Base-by-base conservation (phyloP, 2,329 filamentous ascomycete species). In the Endothia cerciana region DNA sequence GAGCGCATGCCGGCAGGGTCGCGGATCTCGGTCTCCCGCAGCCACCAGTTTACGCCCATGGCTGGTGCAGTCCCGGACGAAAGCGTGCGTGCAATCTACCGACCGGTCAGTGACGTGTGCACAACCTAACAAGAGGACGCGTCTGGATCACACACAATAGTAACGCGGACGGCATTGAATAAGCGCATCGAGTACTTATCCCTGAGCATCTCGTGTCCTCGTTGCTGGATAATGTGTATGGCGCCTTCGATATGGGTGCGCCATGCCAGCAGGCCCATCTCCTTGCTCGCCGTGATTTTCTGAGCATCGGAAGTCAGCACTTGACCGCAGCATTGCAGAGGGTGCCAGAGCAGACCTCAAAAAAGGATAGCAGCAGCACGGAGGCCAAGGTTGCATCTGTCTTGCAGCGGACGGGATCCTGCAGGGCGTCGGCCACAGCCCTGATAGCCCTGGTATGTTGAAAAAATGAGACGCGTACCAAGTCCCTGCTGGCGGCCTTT, bases 231-330 rank as follows among this genome's bases (percentile, higher is more conserved):
- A 1, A 89, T 77, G 69, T 87, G 83, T 38, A 89, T 83, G 19
- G 87, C 87, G 2, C 86, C 87, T 67, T 88, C 84, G 28, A 85
- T 82, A 70, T 89, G 87, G 22, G 86, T 86, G 4, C 85, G 85
- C 87, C 87, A 89, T 3, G 85, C 85, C 62, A 83, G 76, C 72
- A 84, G 82, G 30, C 82, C 84, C 47, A 84, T 75, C 64, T 84
- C 81, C 66, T 82, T 83, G 13, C 84, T 82, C 0, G 83, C 83
- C 53, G 88, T 87, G 63, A 81, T 85, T 75, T 75, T 59, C 49
- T 40, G 36, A 15, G 22, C 25, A 4, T 10, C 36, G 8, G 11
- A 4, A 30, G 38, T 56, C 17, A 62, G 62, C n/a, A 0, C 22
- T 57, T 47, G 10, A 15, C 10, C 13, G 8, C 7, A 38, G 19